Evolutionary conservation across 2,329 filamentous ascomycete genomes (phyloP).

Genomic region (Pestalotiopsis sp.): DNA sequence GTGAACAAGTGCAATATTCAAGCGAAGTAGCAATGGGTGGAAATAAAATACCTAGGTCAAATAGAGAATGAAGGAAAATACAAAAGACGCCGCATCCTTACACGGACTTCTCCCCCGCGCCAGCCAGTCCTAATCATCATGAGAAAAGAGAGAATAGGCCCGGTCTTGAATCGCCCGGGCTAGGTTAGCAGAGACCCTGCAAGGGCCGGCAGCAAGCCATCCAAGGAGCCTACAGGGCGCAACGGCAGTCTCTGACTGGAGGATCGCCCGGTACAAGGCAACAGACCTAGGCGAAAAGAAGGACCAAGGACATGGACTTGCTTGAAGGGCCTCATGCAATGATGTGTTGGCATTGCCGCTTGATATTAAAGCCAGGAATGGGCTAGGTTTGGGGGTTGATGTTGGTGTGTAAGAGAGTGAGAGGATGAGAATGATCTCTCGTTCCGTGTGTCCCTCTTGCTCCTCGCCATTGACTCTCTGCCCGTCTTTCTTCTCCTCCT

Average conservation of each 20-base stretch:
- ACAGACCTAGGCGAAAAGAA: constrained; percentile 29
- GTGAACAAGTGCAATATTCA: constrained; percentile 41
- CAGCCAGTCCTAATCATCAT: constrained; percentile 19
- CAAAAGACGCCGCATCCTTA: constrained; percentile 16
- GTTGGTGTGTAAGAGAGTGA: constrained; percentile 30
- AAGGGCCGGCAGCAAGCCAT: constrained; percentile 13
- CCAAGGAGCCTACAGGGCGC: constrained; percentile 17
- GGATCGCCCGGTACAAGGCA: constrained; percentile 33
- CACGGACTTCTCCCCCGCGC: constrained; percentile 37
- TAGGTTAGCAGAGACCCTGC: constrained; percentile 6
- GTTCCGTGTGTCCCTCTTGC: neutral
- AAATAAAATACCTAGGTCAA: neutral
- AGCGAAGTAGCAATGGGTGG: constrained; percentile 27
- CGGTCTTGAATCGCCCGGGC: neutral
- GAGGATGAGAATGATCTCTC: neutral
- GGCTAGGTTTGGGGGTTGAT: constrained; percentile 33
- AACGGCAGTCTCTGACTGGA: constrained; percentile 23
- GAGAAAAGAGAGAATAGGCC: neutral
- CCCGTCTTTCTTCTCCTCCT: neutral
- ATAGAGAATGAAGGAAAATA: too few species aligned
- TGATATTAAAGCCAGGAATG: constrained; percentile 54
- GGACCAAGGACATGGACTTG: constrained; percentile 35
- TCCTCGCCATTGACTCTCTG: neutral
- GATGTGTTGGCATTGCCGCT: constrained; percentile 76
- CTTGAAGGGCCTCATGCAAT: constrained; percentile 63